A percentile compares a stretch with the other conserved stretches of the same genome.
Evolutionary conservation across 2,329 filamentous ascomycete genomes (phyloP).

Genomic region (Calonectria pseudoturangicola): DNA sequence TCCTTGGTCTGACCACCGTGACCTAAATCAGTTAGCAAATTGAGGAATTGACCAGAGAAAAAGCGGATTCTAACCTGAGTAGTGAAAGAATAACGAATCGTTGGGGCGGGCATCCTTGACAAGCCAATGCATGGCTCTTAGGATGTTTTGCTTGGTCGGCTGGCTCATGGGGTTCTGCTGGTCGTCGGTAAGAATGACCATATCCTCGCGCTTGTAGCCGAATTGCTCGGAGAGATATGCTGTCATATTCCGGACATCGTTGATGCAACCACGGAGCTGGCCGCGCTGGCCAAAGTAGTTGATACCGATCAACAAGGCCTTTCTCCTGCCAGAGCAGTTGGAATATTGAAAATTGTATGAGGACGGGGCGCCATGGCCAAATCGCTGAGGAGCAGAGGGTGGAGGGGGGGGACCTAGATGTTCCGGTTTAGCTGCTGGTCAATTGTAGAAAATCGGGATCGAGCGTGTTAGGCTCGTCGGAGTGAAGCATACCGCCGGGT

Average conservation of each 20-base stretch:
- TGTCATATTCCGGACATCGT: conserved; percentile 98
- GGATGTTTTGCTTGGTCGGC: conserved; percentile 95
- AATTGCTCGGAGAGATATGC: conserved; percentile 91
- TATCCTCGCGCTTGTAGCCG: conserved; percentile 94
- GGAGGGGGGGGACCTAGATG: conserved; percentile 76
- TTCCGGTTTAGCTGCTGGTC: conserved; percentile 44
- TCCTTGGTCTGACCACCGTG: conserved; percentile 90
- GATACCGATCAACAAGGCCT: conserved; percentile 94
- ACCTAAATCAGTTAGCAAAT: conserved; percentile 64
- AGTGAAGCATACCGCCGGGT: conserved; percentile 61
- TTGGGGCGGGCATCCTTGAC: conserved; percentile 95
- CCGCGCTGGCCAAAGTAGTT: conserved; percentile 97
- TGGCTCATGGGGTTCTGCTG: conserved; percentile 98
- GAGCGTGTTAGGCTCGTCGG: conserved; percentile 1
- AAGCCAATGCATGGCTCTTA: conserved; percentile 98
- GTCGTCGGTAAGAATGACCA: conserved; percentile 97
- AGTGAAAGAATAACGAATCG: conserved; percentile 98
- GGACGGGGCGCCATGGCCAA: conserved; percentile 86
- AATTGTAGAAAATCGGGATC: not conserved
- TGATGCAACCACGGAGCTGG: conserved; percentile 94
- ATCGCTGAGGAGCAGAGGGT: conserved; percentile 79
- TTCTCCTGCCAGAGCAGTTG: conserved; percentile 89
- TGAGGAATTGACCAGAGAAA: not conserved
- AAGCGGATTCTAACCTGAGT: conserved; percentile 80
- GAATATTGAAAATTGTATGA: conserved; percentile 93